Evolutionary conservation across 352 stramenopile genomes (phyloP).

Genomic region (Pythium myriotylum): DNA sequence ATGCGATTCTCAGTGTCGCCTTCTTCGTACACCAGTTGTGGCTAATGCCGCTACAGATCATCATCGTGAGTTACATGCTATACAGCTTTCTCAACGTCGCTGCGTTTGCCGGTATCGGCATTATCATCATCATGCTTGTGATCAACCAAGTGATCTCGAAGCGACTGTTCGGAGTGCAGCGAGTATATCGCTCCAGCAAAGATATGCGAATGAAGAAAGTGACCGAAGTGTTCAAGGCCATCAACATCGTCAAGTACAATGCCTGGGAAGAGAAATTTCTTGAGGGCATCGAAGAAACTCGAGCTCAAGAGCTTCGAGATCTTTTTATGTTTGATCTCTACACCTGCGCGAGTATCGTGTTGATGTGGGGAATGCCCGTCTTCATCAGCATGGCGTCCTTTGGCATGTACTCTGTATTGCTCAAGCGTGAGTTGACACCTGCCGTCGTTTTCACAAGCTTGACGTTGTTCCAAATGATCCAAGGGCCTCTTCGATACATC

Average conservation of each 20-base stretch:
- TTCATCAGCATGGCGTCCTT: constrained; percentile 51
- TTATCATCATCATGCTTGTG: constrained; percentile 43
- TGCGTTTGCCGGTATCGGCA: constrained; percentile 41
- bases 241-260: constrained; percentile 93
- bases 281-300: constrained; percentile 45
- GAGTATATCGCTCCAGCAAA: constrained; percentile 24
- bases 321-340: constrained; percentile 34
- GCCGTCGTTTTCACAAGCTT: constrained; percentile 62
- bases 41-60: constrained; percentile 52
- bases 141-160: constrained; percentile 46
- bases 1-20: constrained; percentile 36
- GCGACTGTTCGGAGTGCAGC: constrained; percentile 30
- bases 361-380: constrained; percentile 36
- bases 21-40: constrained; percentile 58
- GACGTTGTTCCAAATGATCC: constrained; percentile 75
- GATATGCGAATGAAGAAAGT: constrained; percentile 53
- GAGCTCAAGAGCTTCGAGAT: constrained; percentile 31
- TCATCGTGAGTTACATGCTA: constrained; percentile 42
- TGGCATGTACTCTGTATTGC: constrained; percentile 35
- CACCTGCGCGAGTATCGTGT: constrained; percentile 24
- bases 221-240: constrained; percentile 62
- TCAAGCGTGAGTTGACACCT: constrained; percentile 87
- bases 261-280: constrained; percentile 87
- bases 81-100: constrained; percentile 40
- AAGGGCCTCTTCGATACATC: constrained; percentile 44